Conservation (phyloP, 1,284 basidiomycete species). For the Puccinia polysora region DNA sequence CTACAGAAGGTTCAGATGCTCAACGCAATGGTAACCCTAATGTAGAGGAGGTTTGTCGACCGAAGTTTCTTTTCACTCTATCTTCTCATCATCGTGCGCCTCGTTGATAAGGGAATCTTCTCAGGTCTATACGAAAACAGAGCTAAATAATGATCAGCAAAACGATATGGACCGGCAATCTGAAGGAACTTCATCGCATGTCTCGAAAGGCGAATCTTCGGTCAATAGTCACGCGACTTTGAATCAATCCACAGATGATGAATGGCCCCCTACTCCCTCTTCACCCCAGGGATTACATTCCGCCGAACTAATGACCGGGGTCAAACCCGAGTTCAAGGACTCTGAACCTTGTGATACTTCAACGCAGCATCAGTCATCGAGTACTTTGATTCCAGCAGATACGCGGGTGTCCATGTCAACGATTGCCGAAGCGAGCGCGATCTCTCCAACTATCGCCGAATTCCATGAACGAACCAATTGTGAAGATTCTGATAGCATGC, state of each 20-base stretch:
- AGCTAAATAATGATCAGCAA: background rate
- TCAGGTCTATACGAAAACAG: background rate
- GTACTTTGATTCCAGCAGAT: no score
- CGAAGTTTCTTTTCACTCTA: no score
- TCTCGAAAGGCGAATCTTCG: slow-evolving; percentile 10
- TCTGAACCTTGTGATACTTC: background rate
- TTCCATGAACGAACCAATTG: no score
- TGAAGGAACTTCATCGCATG: slow-evolving; percentile 9
- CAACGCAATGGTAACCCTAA: no score
- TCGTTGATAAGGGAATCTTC: slow-evolving; percentile 2
- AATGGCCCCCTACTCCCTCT: slow-evolving; percentile 24
- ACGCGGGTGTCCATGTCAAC: no score
- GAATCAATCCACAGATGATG: slow-evolving; percentile 21
- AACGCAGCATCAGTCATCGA: slow-evolving; percentile 18
- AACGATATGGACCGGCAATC: background rate
- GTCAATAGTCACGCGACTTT: slow-evolving; percentile 8
- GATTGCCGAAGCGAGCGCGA: background rate
- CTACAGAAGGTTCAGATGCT: no score
- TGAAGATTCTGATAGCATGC: no score
- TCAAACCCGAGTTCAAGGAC: slow-evolving; percentile 7
- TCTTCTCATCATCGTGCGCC: no score
- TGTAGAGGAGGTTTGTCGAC: no score
- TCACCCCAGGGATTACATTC: slow-evolving; percentile 21
- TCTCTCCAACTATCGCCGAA: background rate
- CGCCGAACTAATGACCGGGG: slow-evolving; percentile 20